Evolutionary conservation across 2,329 filamentous ascomycete species (phyloP).

Genomic region (Ophiognomonia clavigignenti-juglandacearum): DNA sequence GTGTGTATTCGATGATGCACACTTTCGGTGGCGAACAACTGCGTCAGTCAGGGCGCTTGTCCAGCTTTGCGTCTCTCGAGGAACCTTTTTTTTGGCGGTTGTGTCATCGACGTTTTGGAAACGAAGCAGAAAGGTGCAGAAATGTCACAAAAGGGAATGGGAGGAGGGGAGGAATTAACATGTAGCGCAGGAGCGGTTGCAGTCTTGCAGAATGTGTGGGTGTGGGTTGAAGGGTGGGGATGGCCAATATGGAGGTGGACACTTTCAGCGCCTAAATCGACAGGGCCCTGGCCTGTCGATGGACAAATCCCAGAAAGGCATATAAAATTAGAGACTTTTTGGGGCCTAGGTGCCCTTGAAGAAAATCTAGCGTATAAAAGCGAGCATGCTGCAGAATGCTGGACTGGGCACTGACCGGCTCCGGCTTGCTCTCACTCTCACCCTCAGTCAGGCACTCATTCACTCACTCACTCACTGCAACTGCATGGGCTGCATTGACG

Average conservation of each 20-base stretch:
- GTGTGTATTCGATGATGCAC: background rate
- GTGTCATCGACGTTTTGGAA: too few species aligned
- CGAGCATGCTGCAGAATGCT: slow-evolving; percentile 32
- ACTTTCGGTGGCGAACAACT: too few species aligned
- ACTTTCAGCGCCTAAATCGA: slow-evolving; percentile 37
- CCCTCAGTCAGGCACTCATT: too few species aligned
- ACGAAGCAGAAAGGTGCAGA: slow-evolving; percentile 14
- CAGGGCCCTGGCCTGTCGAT: slow-evolving; percentile 36
- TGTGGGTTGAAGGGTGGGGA: slow-evolving; percentile 28
- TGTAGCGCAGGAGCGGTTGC: slow-evolving; percentile 15
- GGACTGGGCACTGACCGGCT: slow-evolving; percentile 41
- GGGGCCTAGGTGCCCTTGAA: slow-evolving; percentile 37
- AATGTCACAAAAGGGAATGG: slow-evolving; percentile 14
- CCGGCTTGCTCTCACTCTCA: slow-evolving; percentile 32
- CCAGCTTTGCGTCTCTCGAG: too few species aligned
- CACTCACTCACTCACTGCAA: too few species aligned
- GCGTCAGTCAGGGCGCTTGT: slow-evolving; percentile 34
- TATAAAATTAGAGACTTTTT: slow-evolving; percentile 44
- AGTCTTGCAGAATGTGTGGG: slow-evolving; percentile 15
- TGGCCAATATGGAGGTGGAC: slow-evolving; percentile 33
- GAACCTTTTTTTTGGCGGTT: too few species aligned
- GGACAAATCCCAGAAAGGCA: slow-evolving; percentile 30
- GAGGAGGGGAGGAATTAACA: slow-evolving; percentile 16
- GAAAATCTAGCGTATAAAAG: slow-evolving; percentile 29
- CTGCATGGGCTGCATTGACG: slow-evolving; percentile 29